Evolutionary conservation across 1,284 basidiomycete genomes (phyloP), one percentile per base, ranked within the genome.

Genomic region (Ustilago vetiveriae): DNA sequence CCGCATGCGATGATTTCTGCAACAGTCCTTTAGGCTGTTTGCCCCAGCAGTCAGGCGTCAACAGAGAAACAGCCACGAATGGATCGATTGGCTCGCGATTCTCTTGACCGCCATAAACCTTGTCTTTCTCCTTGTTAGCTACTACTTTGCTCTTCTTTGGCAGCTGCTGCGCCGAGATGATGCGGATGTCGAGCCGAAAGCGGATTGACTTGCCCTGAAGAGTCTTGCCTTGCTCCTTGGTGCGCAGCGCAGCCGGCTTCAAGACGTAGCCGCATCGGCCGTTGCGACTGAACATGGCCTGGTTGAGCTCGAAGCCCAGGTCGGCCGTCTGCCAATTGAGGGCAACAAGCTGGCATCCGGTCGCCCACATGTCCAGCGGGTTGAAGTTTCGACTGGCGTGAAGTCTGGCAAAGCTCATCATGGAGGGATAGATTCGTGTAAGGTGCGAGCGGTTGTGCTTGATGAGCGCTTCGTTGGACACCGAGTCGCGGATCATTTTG

Each of bases 151-250:
- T 62, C 51, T 72, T 67, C 41, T 76, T 68, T 6, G 94, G 94
- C 0, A 98, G 87, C 77, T 95, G 92, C 82, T 98, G 94, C 1
- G 92, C 95, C 3, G 94, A 97, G 63, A 98, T 90, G 73, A 97
- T 85, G 17, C 21, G 55, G 5, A 78, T 53, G 23, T 70, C 65
- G 23, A 78, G 30, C 13, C 50, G 35, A 24, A 79, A 71, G 17
- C 70, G 64, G 5, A 80, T 46, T 9, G 46, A 49, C 16, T 58
- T 56, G 9, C 45, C 40, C 44, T 43, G 24, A 6, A 53, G 19
- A 51, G 51, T 71, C 72, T 69, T 82, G 39, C 55, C 48, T 19
- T 53, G 52, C 29, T 79, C 75, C 42, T 87, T 86, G 30, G 84
- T 83, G 13, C 92, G 87, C 17, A 98, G 85, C 0, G 90, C 88